Conservation (phyloP, 2,329 filamentous ascomycete genomes). For the Cladosporium austrohemisphaericum region DNA sequence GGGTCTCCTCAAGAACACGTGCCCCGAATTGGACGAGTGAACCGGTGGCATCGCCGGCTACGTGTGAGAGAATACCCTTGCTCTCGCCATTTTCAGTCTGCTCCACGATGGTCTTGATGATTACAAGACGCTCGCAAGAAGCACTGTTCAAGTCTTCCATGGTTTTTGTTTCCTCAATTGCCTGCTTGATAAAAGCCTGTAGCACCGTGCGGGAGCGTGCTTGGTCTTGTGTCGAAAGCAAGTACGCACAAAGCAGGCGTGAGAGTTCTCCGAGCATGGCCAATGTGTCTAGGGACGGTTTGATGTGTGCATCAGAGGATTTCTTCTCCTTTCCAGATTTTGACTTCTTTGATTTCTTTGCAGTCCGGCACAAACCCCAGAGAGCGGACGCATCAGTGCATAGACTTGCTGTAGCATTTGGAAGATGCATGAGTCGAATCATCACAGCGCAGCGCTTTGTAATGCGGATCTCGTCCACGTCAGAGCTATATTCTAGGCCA, state of each 20-base stretch:
- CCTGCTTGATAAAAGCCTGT: not conserved
- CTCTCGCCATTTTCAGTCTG: not conserved
- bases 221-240: conserved; percentile 22
- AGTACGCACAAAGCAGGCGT: conserved; percentile 11
- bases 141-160: not conserved
- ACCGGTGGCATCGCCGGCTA: not conserved
- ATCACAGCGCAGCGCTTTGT: conserved; percentile 6
- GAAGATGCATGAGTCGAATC: conserved; percentile 4
- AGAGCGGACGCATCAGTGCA: conserved; percentile 4
- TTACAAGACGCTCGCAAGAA: not conserved
- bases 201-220: conserved; percentile 17
- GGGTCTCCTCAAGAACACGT: conserved; percentile 3
- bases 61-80: conserved; percentile 1
- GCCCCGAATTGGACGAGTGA: not conserved
- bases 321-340: conserved; percentile 6
- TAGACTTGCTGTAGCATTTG: conserved; percentile 5
- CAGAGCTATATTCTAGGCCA: not conserved
- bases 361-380: not conserved
- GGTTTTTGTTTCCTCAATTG: not conserved
- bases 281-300: not conserved
- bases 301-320: not conserved
- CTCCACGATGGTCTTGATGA: not conserved
- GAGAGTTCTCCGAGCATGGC: conserved; percentile 15
- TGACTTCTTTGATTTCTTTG: not conserved
- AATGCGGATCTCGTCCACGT: not conserved